A percentile compares a stretch with the other conserved stretches of the same genome.
Conservation (phyloP, 2,329 filamentous ascomycete species). For the Pleurostoma richardsiae region DNA sequence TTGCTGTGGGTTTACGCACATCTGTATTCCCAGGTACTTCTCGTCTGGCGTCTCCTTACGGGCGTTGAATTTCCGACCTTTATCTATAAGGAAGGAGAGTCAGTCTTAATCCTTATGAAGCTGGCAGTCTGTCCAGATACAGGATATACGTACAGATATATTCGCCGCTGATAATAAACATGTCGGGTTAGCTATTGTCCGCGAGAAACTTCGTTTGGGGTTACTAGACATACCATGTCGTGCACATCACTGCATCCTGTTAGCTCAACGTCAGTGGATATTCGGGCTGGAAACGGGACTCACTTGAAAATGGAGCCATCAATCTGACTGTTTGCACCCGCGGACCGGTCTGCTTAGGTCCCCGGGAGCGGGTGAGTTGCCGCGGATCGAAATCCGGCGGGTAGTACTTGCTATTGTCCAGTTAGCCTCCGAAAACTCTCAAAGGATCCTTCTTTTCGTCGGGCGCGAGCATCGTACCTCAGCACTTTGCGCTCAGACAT, state of each 20-base stretch:
- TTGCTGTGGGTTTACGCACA: conserved; percentile 23
- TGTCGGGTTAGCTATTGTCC: conserved; percentile 26
- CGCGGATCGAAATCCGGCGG: conserved; percentile 87
- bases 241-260: conserved; percentile 60
- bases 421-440: too few species aligned
- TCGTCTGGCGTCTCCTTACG: conserved; percentile 90
- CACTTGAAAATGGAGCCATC: conserved; percentile 68
- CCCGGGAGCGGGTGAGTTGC: conserved; percentile 66
- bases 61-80: conserved; percentile 92
- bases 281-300: too few species aligned
- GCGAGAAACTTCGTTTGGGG: conserved; percentile 21
- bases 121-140: too few species aligned
- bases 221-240: conserved; percentile 10
- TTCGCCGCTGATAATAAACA: conserved; percentile 47
- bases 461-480: too few species aligned
- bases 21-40: conserved; percentile 81
- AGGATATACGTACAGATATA: conserved; percentile 50
- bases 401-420: conserved; percentile 44
- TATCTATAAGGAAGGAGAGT: conserved; percentile 43
- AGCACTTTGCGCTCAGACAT: background rate
- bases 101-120: background rate
- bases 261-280: too few species aligned
- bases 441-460: too few species aligned
- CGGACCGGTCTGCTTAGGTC: conserved; percentile 67
- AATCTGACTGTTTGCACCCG: conserved; percentile 82